Evolutionary conservation across 495 filamentous ascomycete genomes (phyloP).

Genomic region (Hypoxylon rickii): DNA sequence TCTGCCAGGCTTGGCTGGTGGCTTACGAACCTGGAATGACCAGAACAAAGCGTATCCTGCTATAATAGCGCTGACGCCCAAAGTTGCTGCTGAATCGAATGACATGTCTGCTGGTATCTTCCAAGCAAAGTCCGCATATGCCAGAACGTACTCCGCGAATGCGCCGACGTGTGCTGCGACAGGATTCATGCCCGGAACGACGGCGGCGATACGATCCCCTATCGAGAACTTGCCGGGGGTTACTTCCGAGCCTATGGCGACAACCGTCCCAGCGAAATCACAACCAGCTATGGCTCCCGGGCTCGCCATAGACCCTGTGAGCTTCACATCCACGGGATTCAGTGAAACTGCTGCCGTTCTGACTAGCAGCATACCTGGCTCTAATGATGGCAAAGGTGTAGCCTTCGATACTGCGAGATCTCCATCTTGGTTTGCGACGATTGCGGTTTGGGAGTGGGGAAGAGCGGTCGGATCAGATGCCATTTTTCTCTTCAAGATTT

Average conservation of each 20-base stretch:
- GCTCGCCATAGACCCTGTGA: conserved; percentile 13
- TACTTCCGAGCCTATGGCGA: not conserved
- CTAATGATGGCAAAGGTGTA: not conserved
- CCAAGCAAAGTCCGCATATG: conserved; percentile 8
- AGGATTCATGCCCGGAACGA: conserved; percentile 25
- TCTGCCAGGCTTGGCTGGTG: not conserved
- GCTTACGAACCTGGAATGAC: conserved; percentile 36
- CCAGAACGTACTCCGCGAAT: conserved; percentile 37
- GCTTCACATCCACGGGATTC: conserved; percentile 42
- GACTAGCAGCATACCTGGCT: conserved; percentile 46
- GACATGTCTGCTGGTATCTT: conserved; percentile 23
- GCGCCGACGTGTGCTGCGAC: conserved; percentile 24
- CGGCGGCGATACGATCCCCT: conserved; percentile 38
- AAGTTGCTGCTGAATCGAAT: conserved; percentile 29
- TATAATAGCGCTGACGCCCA: conserved; percentile 21
- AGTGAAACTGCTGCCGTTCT: conserved; percentile 47
- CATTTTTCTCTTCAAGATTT: too few species aligned
- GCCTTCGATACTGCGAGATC: not conserved
- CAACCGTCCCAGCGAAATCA: conserved; percentile 34
- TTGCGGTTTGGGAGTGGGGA: not conserved
- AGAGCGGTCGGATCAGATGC: too few species aligned
- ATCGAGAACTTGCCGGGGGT: not conserved
- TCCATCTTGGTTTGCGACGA: not conserved
- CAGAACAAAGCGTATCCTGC: conserved; percentile 22
- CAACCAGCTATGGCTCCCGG: conserved; percentile 19